A percentile compares a stretch with the other conserved stretches of the same genome.
phyloP scores from a whole-genome alignment of 2,329 filamentous ascomycete species.

The Thelonectria rubi region DNA sequence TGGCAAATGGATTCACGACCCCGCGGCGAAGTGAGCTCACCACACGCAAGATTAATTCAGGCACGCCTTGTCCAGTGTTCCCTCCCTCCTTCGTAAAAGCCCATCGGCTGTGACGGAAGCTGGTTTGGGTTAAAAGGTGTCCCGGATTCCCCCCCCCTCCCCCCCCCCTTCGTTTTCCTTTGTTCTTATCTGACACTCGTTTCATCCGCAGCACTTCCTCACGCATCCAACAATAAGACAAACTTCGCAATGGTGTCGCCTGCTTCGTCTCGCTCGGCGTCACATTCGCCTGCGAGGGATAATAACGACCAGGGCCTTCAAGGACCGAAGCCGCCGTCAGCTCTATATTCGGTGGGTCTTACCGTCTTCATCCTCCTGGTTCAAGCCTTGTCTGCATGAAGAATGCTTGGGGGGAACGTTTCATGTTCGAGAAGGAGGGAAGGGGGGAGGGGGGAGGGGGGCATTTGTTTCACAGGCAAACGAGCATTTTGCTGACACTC shows the following conservation, averaged over 20 bases:
- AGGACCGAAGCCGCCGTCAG: constrained; percentile 30
- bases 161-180: background rate
- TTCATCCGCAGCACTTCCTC: background rate
- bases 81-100: no score
- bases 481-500: constrained; percentile 15
- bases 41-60: background rate
- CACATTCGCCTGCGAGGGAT: constrained; percentile 25
- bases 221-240: no score
- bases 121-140: background rate
- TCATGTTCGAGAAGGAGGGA: no score
- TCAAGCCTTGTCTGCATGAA: background rate
- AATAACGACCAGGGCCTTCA: constrained; percentile 17
- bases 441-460: no score
- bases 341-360: constrained; percentile 41
- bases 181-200: background rate
- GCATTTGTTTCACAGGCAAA: no score
- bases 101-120: background rate
- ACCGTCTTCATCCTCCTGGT: background rate
- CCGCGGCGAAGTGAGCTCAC: constrained; percentile 10
- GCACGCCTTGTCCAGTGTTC: no score
- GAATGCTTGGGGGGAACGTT: background rate
- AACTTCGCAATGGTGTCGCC: constrained; percentile 1
- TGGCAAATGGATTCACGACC: background rate
- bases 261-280: constrained; percentile 12
- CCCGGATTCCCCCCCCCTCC: background rate